phyloP scores from a whole-genome alignment of 1,284 basidiomycete genomes.

The Schizophyllum amplum region DNA sequence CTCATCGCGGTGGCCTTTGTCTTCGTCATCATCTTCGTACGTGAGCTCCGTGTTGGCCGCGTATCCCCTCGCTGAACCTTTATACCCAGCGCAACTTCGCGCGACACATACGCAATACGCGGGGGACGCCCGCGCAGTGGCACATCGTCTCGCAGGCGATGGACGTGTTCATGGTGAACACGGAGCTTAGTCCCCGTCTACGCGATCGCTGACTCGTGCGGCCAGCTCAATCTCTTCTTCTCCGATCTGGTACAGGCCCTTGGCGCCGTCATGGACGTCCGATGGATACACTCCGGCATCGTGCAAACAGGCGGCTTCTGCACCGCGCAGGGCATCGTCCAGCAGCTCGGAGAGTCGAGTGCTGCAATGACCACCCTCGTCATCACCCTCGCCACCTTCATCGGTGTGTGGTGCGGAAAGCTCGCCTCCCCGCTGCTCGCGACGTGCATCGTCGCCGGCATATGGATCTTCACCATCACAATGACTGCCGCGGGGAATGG shows the following conservation, averaged over 20 bases:
- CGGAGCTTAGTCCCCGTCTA: not conserved
- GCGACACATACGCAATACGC: slow-evolving; percentile 11
- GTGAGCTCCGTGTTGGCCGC: slow-evolving; percentile 2
- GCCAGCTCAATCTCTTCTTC: slow-evolving; percentile 27
- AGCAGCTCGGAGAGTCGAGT: slow-evolving; percentile 31
- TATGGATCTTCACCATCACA: slow-evolving; percentile 29
- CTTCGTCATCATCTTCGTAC: slow-evolving; percentile 20
- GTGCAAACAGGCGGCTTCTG: slow-evolving; percentile 25
- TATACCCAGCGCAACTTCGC: slow-evolving; percentile 19
- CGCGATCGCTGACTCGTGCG: not conserved
- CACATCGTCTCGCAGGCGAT: slow-evolving; percentile 25
- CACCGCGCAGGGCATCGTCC: slow-evolving; percentile 28
- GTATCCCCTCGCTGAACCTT: not conserved
- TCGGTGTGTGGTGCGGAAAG: slow-evolving; percentile 27
- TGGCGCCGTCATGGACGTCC: slow-evolving; percentile 25
- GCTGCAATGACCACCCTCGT: slow-evolving; percentile 33
- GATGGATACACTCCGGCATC: slow-evolving; percentile 26
- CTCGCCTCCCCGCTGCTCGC: slow-evolving; percentile 18
- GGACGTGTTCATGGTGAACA: slow-evolving; percentile 27
- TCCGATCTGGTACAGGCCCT: slow-evolving; percentile 28
- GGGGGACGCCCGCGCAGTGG: slow-evolving; percentile 17
- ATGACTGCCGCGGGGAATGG: slow-evolving; percentile 25
- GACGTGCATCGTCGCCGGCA: slow-evolving; percentile 18
- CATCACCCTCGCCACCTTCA: slow-evolving; percentile 29
- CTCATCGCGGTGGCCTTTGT: slow-evolving; percentile 19